Evolutionary conservation across 345 rosid genomes (phyloP), one percentile per base, ranked within the genome.

Genomic region (Cardamine chenopodiifolia): DNA sequence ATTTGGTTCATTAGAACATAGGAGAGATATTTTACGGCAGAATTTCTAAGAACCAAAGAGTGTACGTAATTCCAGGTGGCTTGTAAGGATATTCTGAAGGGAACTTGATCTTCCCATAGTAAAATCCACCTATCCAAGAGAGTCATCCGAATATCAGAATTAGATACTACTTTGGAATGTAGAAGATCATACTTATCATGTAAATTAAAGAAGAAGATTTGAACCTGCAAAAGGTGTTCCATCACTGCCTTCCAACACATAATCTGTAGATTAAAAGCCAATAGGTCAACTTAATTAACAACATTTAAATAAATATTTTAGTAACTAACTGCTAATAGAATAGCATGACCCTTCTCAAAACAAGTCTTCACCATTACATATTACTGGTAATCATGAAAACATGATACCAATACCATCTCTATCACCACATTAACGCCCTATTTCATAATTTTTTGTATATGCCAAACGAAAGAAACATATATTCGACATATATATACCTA

Each of bases 61-160:
- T 85, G 40, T 85, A 95, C 99, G 92, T 90, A 77, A 95, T 95
- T 80, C 99, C 99, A 10, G 99, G 99, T 82, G 98, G 99, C 81
- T 90, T 95, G 68, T 87, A 92, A 12, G 99, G 99, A 82, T 95
- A 95, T 64, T 95, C 99, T 4, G 97, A 85, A 70, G 97, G 98
- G 63, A 95, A 95, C 87, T 92, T 90, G 85, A 95, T 95, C 86
- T 90, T 95, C 57, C 99, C 99, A 75, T 95, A 88, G 80, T 95
- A 95, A 62, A 20, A 75, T 53, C 80, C 79, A 37, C 66, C 66
- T 61, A 60, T 60, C 7, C 6, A 37, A 20, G 31, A 20, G 31
- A 35, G n/a, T 32, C 42, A 35, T 7, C 3, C 26, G 26, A 37
- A 60, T 11, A 59, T 37, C 48, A 35, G 10, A 13, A 20, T 60